Base-by-base conservation (phyloP, 2,329 filamentous ascomycete genomes). In the Macrophomina pseudophaseolina region DNA sequence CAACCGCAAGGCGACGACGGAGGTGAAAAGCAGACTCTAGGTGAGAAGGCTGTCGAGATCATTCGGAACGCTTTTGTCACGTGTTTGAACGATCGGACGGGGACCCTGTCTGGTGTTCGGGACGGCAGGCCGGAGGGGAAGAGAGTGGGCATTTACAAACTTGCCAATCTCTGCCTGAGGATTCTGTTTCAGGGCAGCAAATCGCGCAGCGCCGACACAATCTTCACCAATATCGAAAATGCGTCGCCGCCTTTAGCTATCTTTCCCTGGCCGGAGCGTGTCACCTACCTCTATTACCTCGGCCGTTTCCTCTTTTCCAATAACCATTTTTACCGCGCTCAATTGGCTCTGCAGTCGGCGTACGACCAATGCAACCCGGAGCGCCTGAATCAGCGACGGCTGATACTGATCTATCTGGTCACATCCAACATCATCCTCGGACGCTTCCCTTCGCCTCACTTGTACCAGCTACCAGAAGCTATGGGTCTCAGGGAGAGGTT, bases 201-300 rank as follows among this genome's bases (percentile, higher is more conserved):
- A 78, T 91, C 91, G 2, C 87, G 92, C 69, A 89, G 93, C 66
- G 93, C 92, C 16, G 91, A 92, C 70, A 93, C 94, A 77, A 91
- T 97, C 73, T 95, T 97, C 75, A 90, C 89, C 70, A 96, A 95
- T 74, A 94, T 97, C 70, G 90, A 89, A 59, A 89, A 91, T 66
- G 91, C 92, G 70, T 94, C 92, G 0, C 93, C 93, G 0, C 92
- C 93, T 0, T 81, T 98, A 12, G 85, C 87, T 1, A 86, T 92
- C 62, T 98, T 96, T 74, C 93, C 94, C 2, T 92, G 92, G 28
- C 87, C 91, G 5, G 92, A 98, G 75, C 88, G 93, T 58, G 93
- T 97, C 60, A 97, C 93, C 3, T 98, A 94, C 72, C 88, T 98
- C 14, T 97, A 97, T 81, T 97, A 97, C 75, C 89, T 98, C 5